Base-by-base conservation (phyloP, 352 stramenopile genomes). In the Globisporangium cylindrosporum region DNA sequence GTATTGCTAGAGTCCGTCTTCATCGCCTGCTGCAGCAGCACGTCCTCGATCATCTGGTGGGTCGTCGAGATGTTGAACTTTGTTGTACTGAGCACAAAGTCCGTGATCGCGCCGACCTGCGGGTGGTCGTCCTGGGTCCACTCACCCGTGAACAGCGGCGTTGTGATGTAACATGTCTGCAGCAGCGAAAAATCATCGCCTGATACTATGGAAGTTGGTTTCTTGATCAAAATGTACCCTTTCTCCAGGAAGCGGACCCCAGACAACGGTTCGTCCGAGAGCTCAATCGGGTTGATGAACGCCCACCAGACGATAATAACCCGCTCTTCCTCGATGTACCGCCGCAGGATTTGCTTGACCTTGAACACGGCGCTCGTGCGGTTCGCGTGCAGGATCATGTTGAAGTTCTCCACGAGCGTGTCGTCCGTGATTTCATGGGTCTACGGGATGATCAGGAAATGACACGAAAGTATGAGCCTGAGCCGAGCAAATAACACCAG, bases 131-230 rank as follows among this genome's bases (percentile, higher is more conserved):
- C 61, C 15, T 59, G 41, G 10, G 38, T 46, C 38, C 38, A 46
- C 34, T 46, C 53, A 25, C 53, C 53, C 53, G 53, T 58, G 22
- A 58, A 58, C 53, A 58, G 10, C 71, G 82, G 82, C 3, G 78
- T 87, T 53, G 86, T 84, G 46, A 91, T 74, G 65, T 84, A 84
- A 62, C 78, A 85, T 63, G 80, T 80, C 64, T 88, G 80, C 53
- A 91, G 48, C 34, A 89, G 70, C 59, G 78, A 70, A 59, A 72
- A 80, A 41, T 41, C 8, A 12, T 71, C 64, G 58, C 68, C 51
- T 48, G 74, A 70, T 41, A 77, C 74, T 3, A 41, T 41, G 9
- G 77, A 71, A 14, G 61, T 71, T 10, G 77, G 73, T 43, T 77
- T 76, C 65, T 78, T 78, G 56, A 88, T 70, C 24, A 88, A 58